Conservation (phyloP, 306 rosid genomes). For the Sicyos baderoa region DNA sequence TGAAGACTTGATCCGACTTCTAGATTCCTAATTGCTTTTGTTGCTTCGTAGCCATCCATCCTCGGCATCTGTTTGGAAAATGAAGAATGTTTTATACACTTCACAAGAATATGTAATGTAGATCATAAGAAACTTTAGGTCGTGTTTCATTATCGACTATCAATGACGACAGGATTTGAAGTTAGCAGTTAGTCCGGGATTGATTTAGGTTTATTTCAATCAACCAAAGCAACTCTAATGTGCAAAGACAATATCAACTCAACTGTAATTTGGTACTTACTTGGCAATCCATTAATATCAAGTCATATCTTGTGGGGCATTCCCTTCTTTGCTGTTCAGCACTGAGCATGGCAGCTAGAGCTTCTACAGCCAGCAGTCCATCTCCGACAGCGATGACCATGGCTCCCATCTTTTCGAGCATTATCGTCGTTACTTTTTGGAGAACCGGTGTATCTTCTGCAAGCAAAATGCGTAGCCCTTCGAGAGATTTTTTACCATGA, state of each 20-base stretch:
- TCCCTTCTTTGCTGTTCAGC: conserved; percentile 41
- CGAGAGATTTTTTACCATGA: conserved; percentile 55
- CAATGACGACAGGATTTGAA: background rate
- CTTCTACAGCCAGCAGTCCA: conserved; percentile 89
- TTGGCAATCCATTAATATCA: conserved; percentile 98
- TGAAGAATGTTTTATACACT: background rate
- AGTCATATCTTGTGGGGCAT: conserved; percentile 46
- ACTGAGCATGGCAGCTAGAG: conserved; percentile 40
- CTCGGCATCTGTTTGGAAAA: conserved; percentile 75
- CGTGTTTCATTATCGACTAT: background rate
- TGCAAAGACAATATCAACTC: too few relatives aligned
- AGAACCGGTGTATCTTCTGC: conserved; percentile 96
- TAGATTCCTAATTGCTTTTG: conserved; percentile 79
- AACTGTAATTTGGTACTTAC: conserved; percentile 32
- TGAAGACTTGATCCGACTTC: conserved; percentile 61
- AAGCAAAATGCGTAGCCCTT: conserved; percentile 72
- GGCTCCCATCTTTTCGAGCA: conserved; percentile 99
- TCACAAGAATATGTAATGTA: background rate
- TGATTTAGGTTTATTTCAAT: background rate
- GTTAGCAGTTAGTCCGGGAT: background rate
- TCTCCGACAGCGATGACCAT: conserved; percentile 74
- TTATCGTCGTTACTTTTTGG: conserved; percentile 90
- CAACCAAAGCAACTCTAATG: background rate
- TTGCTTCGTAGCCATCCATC: conserved; percentile 99
- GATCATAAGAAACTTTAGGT: background rate